A percentile compares a stretch with the other conserved stretches of the same genome.
Conservation (phyloP, 2,329 filamentous ascomycete species). For the Calycina herbarum region DNA sequence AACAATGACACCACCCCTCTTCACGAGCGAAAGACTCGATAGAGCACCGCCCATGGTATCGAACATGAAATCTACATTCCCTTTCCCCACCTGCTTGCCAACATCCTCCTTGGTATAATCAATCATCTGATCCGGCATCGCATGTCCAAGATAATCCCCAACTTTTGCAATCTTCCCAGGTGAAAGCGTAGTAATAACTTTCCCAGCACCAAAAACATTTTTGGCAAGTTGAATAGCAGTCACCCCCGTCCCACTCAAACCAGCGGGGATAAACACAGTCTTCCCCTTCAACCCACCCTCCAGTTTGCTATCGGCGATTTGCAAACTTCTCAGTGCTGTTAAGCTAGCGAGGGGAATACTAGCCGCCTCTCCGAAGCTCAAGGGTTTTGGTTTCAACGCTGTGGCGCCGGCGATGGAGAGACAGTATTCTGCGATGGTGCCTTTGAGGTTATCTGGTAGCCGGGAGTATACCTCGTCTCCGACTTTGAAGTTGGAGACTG, state of each 20-base stretch:
- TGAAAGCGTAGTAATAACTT: slow-evolving; percentile 48
- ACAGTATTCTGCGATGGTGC: slow-evolving; percentile 35
- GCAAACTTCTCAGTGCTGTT: slow-evolving; percentile 43
- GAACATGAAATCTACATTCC: slow-evolving; percentile 45
- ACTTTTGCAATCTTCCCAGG: slow-evolving; percentile 43
- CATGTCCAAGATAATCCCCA: slow-evolving; percentile 41
- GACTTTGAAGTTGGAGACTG: slow-evolving; percentile 39
- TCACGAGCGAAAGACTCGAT: slow-evolving; percentile 41
- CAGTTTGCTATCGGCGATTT: slow-evolving; percentile 33
- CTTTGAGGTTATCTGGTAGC: slow-evolving; percentile 37
- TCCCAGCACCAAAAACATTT: slow-evolving; percentile 44
- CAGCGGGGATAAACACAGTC: slow-evolving; percentile 42
- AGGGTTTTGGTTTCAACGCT: slow-evolving; percentile 41
- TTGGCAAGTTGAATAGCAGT: slow-evolving; percentile 47
- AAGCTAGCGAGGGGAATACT: slow-evolving; percentile 43
- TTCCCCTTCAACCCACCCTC: slow-evolving; percentile 41
- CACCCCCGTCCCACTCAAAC: slow-evolving; percentile 41
- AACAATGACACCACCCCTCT: slow-evolving; percentile 39
- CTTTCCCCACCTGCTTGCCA: slow-evolving; percentile 35
- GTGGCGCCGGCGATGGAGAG: slow-evolving; percentile 36
- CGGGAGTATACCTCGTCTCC: slow-evolving; percentile 43
- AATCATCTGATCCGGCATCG: slow-evolving; percentile 42
- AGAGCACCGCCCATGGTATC: slow-evolving; percentile 43
- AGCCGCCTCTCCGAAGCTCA: slow-evolving; percentile 44
- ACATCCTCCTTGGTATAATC: slow-evolving; percentile 43